phyloP scores from a whole-genome alignment of 306 rosid species.

The Malus sieversii region DNA sequence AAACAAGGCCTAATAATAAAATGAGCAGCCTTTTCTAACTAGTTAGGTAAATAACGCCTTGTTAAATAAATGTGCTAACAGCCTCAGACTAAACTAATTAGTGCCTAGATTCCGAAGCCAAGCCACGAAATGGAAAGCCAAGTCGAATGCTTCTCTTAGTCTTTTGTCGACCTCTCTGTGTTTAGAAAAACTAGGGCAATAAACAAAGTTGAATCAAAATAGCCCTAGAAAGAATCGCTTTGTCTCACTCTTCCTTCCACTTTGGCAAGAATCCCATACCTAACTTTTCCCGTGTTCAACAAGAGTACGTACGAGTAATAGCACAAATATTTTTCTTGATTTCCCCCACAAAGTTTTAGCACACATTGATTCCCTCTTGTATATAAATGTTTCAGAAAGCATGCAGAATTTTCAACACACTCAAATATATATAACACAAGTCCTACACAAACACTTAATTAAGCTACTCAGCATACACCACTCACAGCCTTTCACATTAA shows the following conservation, averaged over 20 bases:
- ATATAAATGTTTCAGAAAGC: neutral
- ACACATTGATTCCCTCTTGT: neutral
- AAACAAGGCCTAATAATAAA: neutral
- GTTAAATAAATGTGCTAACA: neutral
- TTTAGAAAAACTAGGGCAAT: too few species aligned
- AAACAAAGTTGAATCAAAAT: too few species aligned
- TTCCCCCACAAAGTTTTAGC: neutral
- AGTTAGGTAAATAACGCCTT: neutral
- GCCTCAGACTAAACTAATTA: neutral
- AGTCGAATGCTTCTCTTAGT: neutral
- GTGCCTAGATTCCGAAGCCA: neutral
- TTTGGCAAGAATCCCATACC: constrained; percentile 8
- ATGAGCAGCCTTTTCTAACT: neutral
- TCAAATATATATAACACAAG: neutral
- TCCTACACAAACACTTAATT: neutral
- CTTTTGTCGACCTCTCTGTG: too few species aligned
- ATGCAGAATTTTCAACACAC: constrained; percentile 3
- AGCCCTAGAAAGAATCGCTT: neutral
- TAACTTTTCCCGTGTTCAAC: neutral
- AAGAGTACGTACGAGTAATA: neutral
- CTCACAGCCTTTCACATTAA: neutral
- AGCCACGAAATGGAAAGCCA: neutral
- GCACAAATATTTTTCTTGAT: neutral
- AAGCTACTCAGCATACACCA: too few species aligned
- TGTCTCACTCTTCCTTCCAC: neutral